Percentiles rank a stretch among this genome's conserved stretches.
These are phyloP conservation scores for Chlorella sp. DNA, from an alignment of 139 green algal species.

Conservation along the genomic window DNA sequence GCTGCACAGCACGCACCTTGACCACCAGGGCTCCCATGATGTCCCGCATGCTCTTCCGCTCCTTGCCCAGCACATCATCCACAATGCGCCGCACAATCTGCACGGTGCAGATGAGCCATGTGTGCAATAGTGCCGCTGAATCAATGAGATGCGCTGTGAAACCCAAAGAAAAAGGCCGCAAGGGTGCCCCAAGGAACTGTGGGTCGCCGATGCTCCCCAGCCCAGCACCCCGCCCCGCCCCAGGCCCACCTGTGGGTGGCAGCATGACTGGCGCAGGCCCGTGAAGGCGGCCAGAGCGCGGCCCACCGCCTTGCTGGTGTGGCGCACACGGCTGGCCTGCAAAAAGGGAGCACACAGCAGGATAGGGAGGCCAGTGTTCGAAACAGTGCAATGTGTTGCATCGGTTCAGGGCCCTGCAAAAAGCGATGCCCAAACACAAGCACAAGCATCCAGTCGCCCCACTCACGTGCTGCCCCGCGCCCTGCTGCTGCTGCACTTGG, in stretches of 20 bases:
- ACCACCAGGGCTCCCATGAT: constrained; percentile 51
- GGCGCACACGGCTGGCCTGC: neutral
- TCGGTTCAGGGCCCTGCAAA: too few relatives aligned
- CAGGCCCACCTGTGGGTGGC: constrained; percentile 44
- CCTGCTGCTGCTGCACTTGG: constrained; percentile 20
- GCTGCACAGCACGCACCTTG: constrained; percentile 7
- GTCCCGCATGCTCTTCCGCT: constrained; percentile 51
- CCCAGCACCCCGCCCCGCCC: neutral
- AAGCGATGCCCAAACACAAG: too few relatives aligned
- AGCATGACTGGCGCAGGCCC: constrained; percentile 52
- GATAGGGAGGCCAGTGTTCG: neutral
- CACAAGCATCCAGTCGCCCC: too few relatives aligned
- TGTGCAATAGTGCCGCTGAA: neutral
- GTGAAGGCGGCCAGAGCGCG: constrained; percentile 31
- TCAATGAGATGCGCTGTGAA: too few relatives aligned
- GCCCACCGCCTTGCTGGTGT: neutral
- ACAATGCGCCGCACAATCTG: constrained; percentile 47
- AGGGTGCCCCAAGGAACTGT: neutral
- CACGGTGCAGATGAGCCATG: neutral
- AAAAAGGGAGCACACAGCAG: too few relatives aligned
- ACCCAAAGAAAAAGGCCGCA: too few relatives aligned
- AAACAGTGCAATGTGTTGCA: too few relatives aligned
- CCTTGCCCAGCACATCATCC: constrained; percentile 42
- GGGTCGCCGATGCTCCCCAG: neutral
- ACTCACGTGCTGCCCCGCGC: neutral